Conservation (phyloP, 345 rosid species). For the Nasturtium officinale region DNA sequence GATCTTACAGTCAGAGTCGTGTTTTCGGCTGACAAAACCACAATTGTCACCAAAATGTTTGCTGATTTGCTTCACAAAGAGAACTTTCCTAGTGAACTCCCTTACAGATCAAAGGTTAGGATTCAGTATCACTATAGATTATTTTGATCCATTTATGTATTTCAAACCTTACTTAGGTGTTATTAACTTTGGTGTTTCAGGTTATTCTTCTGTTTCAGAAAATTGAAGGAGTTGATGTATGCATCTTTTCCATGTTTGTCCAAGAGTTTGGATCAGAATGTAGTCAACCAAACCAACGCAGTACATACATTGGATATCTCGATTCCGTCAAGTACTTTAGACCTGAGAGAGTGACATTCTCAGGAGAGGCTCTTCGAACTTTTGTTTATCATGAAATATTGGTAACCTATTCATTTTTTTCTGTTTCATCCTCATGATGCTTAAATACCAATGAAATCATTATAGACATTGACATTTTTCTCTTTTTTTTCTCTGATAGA, state of each 20-base stretch:
- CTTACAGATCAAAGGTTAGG: conserved; percentile 65
- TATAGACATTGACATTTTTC: conserved; percentile 14
- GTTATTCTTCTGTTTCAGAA: conserved; percentile 83
- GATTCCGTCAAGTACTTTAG: conserved; percentile 94
- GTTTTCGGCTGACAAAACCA: conserved; percentile 47
- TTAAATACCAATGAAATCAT: not conserved
- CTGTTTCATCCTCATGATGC: not conserved
- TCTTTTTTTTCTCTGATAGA: conserved; percentile 41
- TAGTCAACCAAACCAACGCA: conserved; percentile 79
- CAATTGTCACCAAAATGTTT: conserved; percentile 49
- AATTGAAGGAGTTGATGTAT: conserved; percentile 88
- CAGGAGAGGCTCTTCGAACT: conserved; percentile 87
- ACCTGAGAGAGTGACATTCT: conserved; percentile 62
- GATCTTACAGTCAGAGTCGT: conserved; percentile 60
- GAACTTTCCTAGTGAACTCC: conserved; percentile 54
- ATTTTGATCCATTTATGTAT: not conserved
- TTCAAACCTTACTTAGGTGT: not conserved
- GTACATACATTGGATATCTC: conserved; percentile 77
- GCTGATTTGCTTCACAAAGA: conserved; percentile 43
- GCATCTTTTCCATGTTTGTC: conserved; percentile 83
- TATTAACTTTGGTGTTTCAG: conserved; percentile 50
- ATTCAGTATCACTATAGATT: not conserved
- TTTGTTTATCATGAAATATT: conserved; percentile 91
- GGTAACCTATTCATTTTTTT: conserved; percentile 43
- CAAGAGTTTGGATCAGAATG: conserved; percentile 94